Evolutionary conservation across 495 filamentous ascomycete species (phyloP), one percentile per base, ranked within the genome.

Genomic region (Penicillium cosmopolitanum): DNA sequence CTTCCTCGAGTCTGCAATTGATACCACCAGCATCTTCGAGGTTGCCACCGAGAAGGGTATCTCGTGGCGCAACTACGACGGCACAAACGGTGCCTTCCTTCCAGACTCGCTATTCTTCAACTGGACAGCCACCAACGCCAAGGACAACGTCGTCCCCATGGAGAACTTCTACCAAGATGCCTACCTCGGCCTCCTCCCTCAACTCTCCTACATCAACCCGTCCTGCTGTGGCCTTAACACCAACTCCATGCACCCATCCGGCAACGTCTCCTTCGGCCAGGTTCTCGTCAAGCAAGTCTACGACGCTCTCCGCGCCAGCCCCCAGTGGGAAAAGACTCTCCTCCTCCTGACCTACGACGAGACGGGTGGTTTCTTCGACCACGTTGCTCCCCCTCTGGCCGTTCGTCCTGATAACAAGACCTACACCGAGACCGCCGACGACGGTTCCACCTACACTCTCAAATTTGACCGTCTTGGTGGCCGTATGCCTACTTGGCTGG

Each of bases 131-230:
- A 55, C 56, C 5, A 67, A 70, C 57, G 68, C 61, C 51, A 71
- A 75, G 51, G 56, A 59, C 64, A 76, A 70, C 51, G 66, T 77
- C 53, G 65, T 68, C 1, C 71, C 77, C 11, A 60, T 77, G 31
- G 67, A 69, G 47, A 66, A 77, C 62, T 77, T 77, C 67, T 79
- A 74, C 74, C 68, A 74, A 18, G 78, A 78, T 21, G 75, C 75
- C 11, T 68, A 69, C 51, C 65, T 71, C 1, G 76, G 81, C 28
- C 66, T 64, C 1, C 80, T 83, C 4, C 72, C 80, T 34, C 66
- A 80, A 55, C 69, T 84, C 25, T 77, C 77, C 53, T 84, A 81
- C 67, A 68, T 84, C 71, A 83, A 84, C 72, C 81, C 81, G 2
- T 77, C 75, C 34, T 84, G 81, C 77, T 84, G 81, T 60, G 75